phyloP scores from a whole-genome alignment of 2,329 filamentous ascomycete genomes.

The Fusarium drepaniforme region DNA sequence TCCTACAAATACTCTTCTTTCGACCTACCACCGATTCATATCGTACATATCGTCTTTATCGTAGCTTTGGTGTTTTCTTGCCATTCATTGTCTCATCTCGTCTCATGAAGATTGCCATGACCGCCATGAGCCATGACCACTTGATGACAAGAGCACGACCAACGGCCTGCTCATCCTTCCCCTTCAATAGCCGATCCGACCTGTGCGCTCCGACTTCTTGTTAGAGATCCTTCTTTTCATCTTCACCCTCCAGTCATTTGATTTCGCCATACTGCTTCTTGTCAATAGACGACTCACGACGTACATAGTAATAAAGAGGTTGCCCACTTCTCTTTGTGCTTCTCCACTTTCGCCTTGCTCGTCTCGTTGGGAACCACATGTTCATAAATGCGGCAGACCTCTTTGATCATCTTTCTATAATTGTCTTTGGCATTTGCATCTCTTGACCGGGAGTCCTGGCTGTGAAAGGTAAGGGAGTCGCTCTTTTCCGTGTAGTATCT shows the following conservation, averaged over 20 bases:
- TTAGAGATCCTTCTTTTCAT: slow-evolving; percentile 61
- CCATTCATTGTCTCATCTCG: neutral
- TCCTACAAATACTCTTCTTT: neutral
- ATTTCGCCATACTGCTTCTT: too few species aligned
- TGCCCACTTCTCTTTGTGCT: slow-evolving; percentile 61
- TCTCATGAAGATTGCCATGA: neutral
- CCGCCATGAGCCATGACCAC: neutral
- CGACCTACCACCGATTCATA: neutral
- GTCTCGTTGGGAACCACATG: slow-evolving; percentile 61
- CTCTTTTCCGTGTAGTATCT: slow-evolving; percentile 65
- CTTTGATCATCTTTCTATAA: slow-evolving; percentile 60
- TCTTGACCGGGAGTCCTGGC: slow-evolving; percentile 66
- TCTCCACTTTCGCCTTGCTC: slow-evolving; percentile 60
- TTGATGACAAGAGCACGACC: neutral
- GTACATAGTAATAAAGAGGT: neutral
- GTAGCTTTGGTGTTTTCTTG: neutral
- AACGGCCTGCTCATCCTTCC: neutral
- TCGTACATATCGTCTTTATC: neutral
- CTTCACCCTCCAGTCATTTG: slow-evolving; percentile 44
- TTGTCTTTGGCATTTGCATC: slow-evolving; percentile 67
- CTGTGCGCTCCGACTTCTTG: slow-evolving; percentile 63
- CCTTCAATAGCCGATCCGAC: slow-evolving; percentile 18
- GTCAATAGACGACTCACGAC: slow-evolving; percentile 9
- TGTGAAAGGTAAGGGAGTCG: slow-evolving; percentile 67
- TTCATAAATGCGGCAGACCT: slow-evolving; percentile 61